phyloP scores from a whole-genome alignment of 2,329 filamentous ascomycete species.

The Penicillium sp. region DNA sequence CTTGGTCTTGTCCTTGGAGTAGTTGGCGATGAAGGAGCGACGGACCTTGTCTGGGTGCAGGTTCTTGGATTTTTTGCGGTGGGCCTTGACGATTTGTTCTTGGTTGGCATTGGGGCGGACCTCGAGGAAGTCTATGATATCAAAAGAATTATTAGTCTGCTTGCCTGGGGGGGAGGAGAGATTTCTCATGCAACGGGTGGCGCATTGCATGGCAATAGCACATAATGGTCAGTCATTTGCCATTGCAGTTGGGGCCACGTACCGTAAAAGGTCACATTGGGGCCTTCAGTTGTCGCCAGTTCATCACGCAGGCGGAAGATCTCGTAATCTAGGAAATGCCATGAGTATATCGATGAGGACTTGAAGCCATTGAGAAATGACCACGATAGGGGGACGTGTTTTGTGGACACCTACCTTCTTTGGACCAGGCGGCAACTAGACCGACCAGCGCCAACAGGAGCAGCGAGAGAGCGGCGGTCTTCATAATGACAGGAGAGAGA shows the following conservation, averaged over 20 bases:
- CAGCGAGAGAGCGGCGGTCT: slow-evolving; percentile 64
- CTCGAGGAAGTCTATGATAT: slow-evolving; percentile 72
- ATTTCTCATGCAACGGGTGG: not conserved
- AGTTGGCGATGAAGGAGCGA: slow-evolving; percentile 75
- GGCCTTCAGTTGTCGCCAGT: slow-evolving; percentile 72
- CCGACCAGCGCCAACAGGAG: slow-evolving; percentile 71
- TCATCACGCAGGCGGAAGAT: slow-evolving; percentile 96
- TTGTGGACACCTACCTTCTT: slow-evolving; percentile 68
- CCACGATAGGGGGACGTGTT: not conserved
- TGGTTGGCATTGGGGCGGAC: slow-evolving; percentile 72
- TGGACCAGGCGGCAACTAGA: slow-evolving; percentile 76
- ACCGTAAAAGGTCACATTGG: slow-evolving; percentile 84
- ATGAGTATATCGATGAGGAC: not conserved
- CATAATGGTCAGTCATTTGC: not conserved
- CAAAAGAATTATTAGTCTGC: not conserved
- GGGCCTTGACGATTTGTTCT: slow-evolving; percentile 91
- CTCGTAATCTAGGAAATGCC: slow-evolving; percentile 72
- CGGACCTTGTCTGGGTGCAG: slow-evolving; percentile 96
- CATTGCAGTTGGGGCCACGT: slow-evolving; percentile 12
- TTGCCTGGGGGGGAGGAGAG: not conserved
- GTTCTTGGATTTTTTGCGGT: slow-evolving; percentile 80
- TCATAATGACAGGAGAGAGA: slow-evolving; percentile 62
- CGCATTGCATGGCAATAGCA: not conserved
- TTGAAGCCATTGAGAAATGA: not conserved
- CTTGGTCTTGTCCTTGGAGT: slow-evolving; percentile 57